These are phyloP conservation scores for Puccinellia tenuiflora DNA, from an alignment of 176 grass and related monocot genomes.

Conservation along the genomic window DNA sequence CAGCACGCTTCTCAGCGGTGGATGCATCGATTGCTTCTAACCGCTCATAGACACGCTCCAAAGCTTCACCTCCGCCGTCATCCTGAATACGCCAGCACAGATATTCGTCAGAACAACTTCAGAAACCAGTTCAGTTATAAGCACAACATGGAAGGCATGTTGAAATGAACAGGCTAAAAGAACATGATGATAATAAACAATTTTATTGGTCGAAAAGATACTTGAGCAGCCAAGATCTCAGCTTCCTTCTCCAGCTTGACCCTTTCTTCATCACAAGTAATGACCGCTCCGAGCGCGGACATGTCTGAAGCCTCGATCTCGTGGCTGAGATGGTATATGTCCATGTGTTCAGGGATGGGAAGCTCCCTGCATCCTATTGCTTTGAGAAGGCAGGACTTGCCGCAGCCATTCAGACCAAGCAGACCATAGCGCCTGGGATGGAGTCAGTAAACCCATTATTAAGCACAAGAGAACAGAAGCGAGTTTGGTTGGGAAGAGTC, in stretches of 20 bases:
- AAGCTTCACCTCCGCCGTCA: slow-evolving; percentile 75
- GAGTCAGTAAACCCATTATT: neutral
- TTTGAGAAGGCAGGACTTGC: slow-evolving; percentile 69
- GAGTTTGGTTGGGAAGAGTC: neutral
- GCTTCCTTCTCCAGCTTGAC: slow-evolving; percentile 70
- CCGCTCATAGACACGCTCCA: slow-evolving; percentile 81
- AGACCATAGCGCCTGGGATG: slow-evolving; percentile 68
- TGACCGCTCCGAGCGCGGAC: slow-evolving; percentile 69
- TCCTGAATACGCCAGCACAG: slow-evolving; percentile 32
- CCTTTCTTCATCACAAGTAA: slow-evolving; percentile 82
- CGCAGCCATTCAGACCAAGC: slow-evolving; percentile 85
- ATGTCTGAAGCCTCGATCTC: slow-evolving; percentile 94
- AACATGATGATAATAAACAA: neutral
- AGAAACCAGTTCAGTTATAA: neutral
- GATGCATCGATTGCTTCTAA: slow-evolving; percentile 80
- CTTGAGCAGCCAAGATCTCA: slow-evolving; percentile 47
- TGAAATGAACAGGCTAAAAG: neutral
- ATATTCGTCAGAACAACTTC: neutral
- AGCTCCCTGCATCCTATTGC: slow-evolving; percentile 71
- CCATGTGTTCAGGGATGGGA: slow-evolving; percentile 74
- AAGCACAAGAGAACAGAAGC: neutral
- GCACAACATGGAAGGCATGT: neutral
- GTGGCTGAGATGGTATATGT: slow-evolving; percentile 66
- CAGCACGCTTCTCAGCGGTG: slow-evolving; percentile 94
- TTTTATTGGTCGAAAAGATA: neutral